Evolutionary conservation across 2,329 filamentous ascomycete genomes (phyloP), one percentile per base, ranked within the genome.

Genomic region (Annulohypoxylon truncatum): DNA sequence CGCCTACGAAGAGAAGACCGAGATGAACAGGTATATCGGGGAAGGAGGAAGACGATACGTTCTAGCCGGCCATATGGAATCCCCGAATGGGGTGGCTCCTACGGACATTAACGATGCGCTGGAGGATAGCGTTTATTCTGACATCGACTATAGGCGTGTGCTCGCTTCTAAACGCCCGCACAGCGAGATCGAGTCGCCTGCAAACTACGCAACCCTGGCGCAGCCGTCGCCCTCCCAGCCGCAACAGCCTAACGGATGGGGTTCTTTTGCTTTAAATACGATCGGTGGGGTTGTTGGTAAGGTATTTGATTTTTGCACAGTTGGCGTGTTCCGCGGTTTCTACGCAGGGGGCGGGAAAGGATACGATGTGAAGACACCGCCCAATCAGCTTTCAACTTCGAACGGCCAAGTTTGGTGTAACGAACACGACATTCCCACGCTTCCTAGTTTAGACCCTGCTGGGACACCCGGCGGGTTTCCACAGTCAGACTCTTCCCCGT

Each of bases 291-390:
- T 92, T 2, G 87, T 92, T 1, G 92, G 92, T 15, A 95, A 90
- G 74, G 89, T 97, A 0, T 94, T 93, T 86, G 87, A 94, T 71
- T 96, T 97, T 73, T 97, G 94, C 81, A 92, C 83, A 77, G 81
- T 82, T 0, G 88, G 85, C 7, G 87, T 91, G 0, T 96, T 97
- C 74, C 86, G 87, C 58, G 94, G 94, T 0, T 97, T 97, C 77
- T 90, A 94, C 67, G 93, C 94, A 10, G 95, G 94, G 6, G 93
- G 91, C 2, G 95, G 94, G 7, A 84, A 83, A 64, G 89, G 88
- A 24, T 97, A 94, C 74, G 81, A 85, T 5, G 80, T 92, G 71
- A 75, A 64, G 15, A 40, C 54, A 8, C 20, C 44, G 31, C 47
- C 46, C 6, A 40, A 28, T 9, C 55, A 68, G 44, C 68, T 69